phyloP scores from a whole-genome alignment of 495 filamentous ascomycete species.

The Penicillium psychrofluorescens region DNA sequence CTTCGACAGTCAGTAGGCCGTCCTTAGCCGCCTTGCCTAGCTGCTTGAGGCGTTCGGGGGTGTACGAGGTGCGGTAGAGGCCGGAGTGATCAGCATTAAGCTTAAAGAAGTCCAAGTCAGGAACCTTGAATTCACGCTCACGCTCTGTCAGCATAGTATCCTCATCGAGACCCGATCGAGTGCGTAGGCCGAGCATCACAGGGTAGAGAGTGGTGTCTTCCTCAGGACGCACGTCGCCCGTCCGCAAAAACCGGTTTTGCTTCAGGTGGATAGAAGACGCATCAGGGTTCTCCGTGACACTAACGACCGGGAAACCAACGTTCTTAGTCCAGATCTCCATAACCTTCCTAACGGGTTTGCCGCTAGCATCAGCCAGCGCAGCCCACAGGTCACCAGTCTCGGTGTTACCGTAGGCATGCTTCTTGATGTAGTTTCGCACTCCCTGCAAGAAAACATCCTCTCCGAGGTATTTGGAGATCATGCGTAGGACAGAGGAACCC shows the following conservation, averaged over 20 bases:
- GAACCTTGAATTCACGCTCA: conserved; percentile 63
- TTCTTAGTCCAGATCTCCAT: conserved; percentile 68
- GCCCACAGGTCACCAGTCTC: conserved; percentile 87
- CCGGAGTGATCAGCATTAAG: conserved; percentile 61
- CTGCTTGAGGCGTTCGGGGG: conserved; percentile 52
- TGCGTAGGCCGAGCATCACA: conserved; percentile 53
- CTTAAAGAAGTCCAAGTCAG: conserved; percentile 59
- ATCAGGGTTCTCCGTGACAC: conserved; percentile 46
- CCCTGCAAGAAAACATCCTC: conserved; percentile 93
- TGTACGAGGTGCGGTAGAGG: conserved; percentile 58
- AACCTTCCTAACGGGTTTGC: conserved; percentile 73
- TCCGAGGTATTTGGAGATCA: conserved; percentile 94
- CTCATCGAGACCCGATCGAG: conserved; percentile 50
- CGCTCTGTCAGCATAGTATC: conserved; percentile 60
- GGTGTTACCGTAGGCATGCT: conserved; percentile 74
- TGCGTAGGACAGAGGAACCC: conserved; percentile 89
- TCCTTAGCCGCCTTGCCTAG: conserved; percentile 71
- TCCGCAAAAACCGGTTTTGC: conserved; percentile 63
- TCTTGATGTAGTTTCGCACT: conserved; percentile 84
- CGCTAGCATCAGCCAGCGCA: conserved; percentile 81
- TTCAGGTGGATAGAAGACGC: conserved; percentile 46
- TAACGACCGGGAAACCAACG: conserved; percentile 59
- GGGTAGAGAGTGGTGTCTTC: conserved; percentile 68
- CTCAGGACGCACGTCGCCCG: conserved; percentile 58
- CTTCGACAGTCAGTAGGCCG: conserved; percentile 83